Evolutionary conservation across 176 grass and related monocot genomes (phyloP).

Genomic region (maize (Zea mays)): DNA sequence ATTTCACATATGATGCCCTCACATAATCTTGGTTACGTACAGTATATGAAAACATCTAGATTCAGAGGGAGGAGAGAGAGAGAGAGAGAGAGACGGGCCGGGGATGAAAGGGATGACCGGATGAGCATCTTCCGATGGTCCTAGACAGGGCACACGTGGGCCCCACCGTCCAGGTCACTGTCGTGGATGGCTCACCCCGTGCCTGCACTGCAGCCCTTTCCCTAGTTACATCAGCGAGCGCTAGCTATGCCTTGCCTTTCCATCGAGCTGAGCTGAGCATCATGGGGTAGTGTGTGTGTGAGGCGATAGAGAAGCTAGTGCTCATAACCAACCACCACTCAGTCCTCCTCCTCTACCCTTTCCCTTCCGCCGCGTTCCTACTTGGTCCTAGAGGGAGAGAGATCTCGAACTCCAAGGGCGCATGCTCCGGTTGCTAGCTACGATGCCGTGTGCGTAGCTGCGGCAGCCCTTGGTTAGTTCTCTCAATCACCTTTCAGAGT

Average conservation of each 20-base stretch:
- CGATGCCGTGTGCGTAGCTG: not conserved
- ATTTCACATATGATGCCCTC: not conserved
- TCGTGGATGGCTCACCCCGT: constrained; percentile 24
- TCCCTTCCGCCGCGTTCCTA: not conserved
- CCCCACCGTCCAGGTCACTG: constrained; percentile 26
- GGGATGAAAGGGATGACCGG: constrained; percentile 27
- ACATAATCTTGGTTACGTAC: not conserved
- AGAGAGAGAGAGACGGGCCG: not conserved
- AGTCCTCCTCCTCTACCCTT: not conserved
- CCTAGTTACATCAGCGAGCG: constrained; percentile 16
- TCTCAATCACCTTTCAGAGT: not conserved
- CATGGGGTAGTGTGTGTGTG: not conserved
- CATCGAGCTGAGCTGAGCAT: constrained; percentile 18
- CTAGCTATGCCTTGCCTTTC: constrained; percentile 9
- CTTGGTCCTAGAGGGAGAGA: not conserved
- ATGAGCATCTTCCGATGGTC: constrained; percentile 38
- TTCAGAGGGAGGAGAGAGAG: no score
- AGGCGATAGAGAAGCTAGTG: constrained; percentile 15
- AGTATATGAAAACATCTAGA: not conserved
- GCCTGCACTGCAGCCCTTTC: not conserved
- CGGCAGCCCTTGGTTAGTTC: no score
- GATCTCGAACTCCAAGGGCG: not conserved
- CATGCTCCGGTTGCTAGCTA: constrained; percentile 15
- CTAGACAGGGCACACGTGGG: not conserved
- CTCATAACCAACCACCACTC: constrained; percentile 35